A percentile compares a stretch with the other conserved stretches of the same genome.
Conservation (phyloP, 1,284 basidiomycete species). For the Ganoderma resinaceum region DNA sequence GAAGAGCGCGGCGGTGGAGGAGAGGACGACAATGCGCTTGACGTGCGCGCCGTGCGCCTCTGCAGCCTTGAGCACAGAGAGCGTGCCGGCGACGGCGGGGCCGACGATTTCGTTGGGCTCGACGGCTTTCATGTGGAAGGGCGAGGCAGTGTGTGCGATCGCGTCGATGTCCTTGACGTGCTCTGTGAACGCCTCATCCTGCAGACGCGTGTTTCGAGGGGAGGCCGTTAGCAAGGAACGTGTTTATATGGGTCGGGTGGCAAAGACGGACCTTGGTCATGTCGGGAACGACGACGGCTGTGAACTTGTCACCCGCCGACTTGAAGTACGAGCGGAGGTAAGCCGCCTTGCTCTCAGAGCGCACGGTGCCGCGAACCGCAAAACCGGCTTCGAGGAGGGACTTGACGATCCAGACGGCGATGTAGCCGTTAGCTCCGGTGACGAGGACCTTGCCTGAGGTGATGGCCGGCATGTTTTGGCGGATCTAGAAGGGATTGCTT, state of each 20-base stretch:
- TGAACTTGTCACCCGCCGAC: slow-evolving; percentile 52
- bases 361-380: slow-evolving; percentile 61
- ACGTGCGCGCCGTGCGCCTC: slow-evolving; percentile 48
- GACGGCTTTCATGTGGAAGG: slow-evolving; percentile 45
- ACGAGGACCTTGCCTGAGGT: slow-evolving; percentile 44
- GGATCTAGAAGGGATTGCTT: neutral
- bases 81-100: slow-evolving; percentile 41
- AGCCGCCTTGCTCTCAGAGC: slow-evolving; percentile 56
- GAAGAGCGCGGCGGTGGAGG: slow-evolving; percentile 59
- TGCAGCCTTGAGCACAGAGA: slow-evolving; percentile 36
- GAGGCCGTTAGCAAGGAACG: neutral
- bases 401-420: slow-evolving; percentile 49
- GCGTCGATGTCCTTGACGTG: slow-evolving; percentile 51
- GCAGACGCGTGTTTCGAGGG: neutral
- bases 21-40: slow-evolving; percentile 73
- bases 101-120: slow-evolving; percentile 45
- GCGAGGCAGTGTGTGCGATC: slow-evolving; percentile 55
- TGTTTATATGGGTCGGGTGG: neutral
- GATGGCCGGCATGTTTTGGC: slow-evolving; percentile 37
- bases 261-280: slow-evolving; percentile 52
- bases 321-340: slow-evolving; percentile 58
- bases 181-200: slow-evolving; percentile 49
- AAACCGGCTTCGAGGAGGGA: slow-evolving; percentile 49
- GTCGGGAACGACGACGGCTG: slow-evolving; percentile 61
- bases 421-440: slow-evolving; percentile 51